Evolutionary conservation across 2,329 filamentous ascomycete genomes (phyloP).

Genomic region (Monosporascus sp.): DNA sequence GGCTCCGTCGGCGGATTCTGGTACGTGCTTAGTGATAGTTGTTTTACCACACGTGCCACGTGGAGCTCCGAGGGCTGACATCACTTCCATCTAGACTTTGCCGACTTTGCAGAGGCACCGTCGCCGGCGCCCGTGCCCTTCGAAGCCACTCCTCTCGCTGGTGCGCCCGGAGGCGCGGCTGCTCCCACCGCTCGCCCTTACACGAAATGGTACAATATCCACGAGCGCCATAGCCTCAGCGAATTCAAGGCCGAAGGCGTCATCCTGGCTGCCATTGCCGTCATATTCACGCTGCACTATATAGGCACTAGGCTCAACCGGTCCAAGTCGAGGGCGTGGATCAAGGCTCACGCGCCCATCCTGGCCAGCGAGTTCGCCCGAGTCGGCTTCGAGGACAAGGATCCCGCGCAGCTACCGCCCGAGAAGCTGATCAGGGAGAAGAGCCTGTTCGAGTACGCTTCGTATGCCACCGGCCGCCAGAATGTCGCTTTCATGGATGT

Average conservation of each 20-base stretch:
- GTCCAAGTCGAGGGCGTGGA: constrained; percentile 74
- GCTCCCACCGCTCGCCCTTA: constrained; percentile 57
- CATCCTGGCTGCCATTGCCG: constrained; percentile 67
- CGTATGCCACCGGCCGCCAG: constrained; percentile 86
- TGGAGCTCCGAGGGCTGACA: constrained; percentile 16
- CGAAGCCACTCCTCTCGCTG: constrained; percentile 40
- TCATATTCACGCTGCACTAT: constrained; percentile 75
- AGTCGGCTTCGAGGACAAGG: constrained; percentile 69
- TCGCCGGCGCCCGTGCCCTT: constrained; percentile 54
- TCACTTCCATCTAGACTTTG: constrained; percentile 63
- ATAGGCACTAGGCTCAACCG: constrained; percentile 78
- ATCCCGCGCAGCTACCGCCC: constrained; percentile 41
- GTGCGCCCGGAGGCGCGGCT: constrained; percentile 38
- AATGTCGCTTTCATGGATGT: constrained; percentile 90
- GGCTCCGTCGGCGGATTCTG: constrained; percentile 53
- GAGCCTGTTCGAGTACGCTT: constrained; percentile 77
- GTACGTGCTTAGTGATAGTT: constrained; percentile 40
- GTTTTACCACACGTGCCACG: not conserved
- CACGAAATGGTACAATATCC: constrained; percentile 95
- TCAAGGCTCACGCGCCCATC: constrained; percentile 64
- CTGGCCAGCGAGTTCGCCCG: constrained; percentile 79
- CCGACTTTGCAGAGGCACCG: constrained; percentile 81
- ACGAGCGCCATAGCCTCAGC: constrained; percentile 76
- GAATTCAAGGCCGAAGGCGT: constrained; percentile 88
- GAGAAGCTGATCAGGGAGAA: constrained; percentile 74